These are phyloP conservation scores for Aspergillus vadensis DNA, from an alignment of 2,329 filamentous ascomycete species.

Conservation along the genomic window DNA sequence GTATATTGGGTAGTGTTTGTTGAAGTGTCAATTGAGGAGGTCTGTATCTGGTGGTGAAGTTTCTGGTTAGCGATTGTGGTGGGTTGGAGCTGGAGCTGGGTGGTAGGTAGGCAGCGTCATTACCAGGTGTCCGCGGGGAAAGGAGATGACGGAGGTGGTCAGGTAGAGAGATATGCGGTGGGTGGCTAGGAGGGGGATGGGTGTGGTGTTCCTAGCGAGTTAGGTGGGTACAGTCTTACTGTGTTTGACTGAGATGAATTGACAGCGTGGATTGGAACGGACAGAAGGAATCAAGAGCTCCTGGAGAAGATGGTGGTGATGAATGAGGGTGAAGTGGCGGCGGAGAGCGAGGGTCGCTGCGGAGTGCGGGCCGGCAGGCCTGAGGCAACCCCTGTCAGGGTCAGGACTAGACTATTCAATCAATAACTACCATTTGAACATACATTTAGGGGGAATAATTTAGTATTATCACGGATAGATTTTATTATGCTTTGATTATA, in stretches of 20 bases:
- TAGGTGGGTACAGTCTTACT: neutral
- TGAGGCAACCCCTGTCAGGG: constrained; percentile 9
- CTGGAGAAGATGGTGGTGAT: neutral
- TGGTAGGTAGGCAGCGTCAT: constrained; percentile 5
- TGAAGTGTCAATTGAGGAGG: neutral
- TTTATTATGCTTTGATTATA: no score
- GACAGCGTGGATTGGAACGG: neutral
- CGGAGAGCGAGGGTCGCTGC: neutral
- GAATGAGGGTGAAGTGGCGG: neutral
- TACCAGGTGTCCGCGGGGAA: constrained; percentile 9
- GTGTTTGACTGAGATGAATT: neutral
- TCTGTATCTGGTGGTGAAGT: neutral
- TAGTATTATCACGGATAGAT: no score
- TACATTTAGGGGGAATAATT: no score
- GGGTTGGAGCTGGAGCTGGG: neutral
- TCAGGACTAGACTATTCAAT: no score
- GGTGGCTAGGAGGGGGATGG: neutral
- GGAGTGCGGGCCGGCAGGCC: constrained; percentile 5
- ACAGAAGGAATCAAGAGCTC: neutral
- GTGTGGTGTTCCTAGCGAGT: neutral
- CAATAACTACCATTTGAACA: no score
- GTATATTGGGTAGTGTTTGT: no score
- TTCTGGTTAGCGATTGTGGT: neutral
- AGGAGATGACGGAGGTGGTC: constrained; percentile 1
- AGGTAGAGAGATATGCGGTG: neutral